phyloP scores from a whole-genome alignment of 2,329 filamentous ascomycete species.

The Annulohypoxylon truncatum region DNA sequence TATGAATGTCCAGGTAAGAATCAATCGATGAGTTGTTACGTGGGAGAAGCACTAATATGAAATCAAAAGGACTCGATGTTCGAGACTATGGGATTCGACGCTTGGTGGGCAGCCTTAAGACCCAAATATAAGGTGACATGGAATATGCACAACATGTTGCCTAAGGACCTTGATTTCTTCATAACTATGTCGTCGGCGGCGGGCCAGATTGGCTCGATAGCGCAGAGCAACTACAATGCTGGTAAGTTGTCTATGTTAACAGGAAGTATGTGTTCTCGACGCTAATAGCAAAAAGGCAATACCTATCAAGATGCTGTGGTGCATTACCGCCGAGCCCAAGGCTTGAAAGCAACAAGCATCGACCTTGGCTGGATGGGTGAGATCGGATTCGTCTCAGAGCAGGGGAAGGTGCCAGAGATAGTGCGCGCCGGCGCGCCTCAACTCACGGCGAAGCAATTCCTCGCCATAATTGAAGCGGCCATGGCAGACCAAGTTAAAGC shows the following conservation, averaged over 20 bases:
- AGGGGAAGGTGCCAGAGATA: slow-evolving; percentile 47
- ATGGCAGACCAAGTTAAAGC: slow-evolving; percentile 37
- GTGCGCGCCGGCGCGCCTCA: slow-evolving; percentile 46
- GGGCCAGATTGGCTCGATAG: slow-evolving; percentile 48
- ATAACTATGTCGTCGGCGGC: slow-evolving; percentile 46
- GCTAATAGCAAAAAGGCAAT: slow-evolving; percentile 36
- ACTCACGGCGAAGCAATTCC: slow-evolving; percentile 42
- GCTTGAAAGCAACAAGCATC: slow-evolving; percentile 45
- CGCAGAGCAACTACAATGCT: slow-evolving; percentile 49
- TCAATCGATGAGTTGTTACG: not conserved
- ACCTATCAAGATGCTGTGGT: slow-evolving; percentile 48
- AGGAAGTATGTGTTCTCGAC: not conserved
- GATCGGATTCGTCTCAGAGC: slow-evolving; percentile 46
- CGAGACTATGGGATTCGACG: slow-evolving; percentile 46
- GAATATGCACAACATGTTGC: slow-evolving; percentile 46
- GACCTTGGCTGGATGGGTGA: slow-evolving; percentile 47
- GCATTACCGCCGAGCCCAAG: slow-evolving; percentile 44
- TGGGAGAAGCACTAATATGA: not conserved
- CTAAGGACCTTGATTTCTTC: slow-evolving; percentile 49
- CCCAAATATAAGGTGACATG: slow-evolving; percentile 46
- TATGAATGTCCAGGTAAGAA: slow-evolving; percentile 47
- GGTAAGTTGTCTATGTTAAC: slow-evolving; percentile 19
- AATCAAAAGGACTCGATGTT: slow-evolving; percentile 47
- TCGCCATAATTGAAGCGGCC: slow-evolving; percentile 43
- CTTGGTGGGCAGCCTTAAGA: slow-evolving; percentile 43